Percentiles rank a stretch among this genome's conserved stretches.
These are phyloP conservation scores for Cyclotella choctawhatcheeana DNA, from an alignment of 108 stramenopile species.

Conservation along the genomic window DNA sequence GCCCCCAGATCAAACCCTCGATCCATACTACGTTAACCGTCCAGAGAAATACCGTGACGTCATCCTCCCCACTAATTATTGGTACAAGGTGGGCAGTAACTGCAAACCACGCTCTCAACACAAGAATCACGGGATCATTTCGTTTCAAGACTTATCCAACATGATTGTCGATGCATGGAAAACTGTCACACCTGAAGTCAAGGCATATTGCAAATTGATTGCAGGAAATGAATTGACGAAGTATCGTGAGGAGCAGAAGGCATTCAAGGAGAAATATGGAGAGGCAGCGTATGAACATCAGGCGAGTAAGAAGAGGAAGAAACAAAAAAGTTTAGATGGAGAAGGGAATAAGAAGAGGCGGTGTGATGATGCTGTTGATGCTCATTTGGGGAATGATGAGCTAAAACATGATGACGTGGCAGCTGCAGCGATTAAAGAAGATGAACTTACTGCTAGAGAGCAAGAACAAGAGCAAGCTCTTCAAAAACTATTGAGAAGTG, in stretches of 20 bases:
- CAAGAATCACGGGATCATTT: not conserved
- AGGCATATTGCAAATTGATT: not conserved
- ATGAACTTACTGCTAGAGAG: no score
- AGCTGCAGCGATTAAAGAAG: no score
- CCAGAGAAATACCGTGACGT: not conserved
- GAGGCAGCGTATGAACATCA: not conserved
- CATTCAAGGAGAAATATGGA: not conserved
- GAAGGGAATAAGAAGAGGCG: no score
- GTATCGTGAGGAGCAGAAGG: not conserved
- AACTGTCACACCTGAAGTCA: not conserved
- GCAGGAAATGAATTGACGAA: not conserved
- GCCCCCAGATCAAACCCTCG: not conserved
- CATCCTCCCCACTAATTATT: constrained; percentile 2
- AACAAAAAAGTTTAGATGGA: no score
- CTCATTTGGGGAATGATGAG: no score
- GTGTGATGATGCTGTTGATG: no score
- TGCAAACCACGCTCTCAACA: not conserved
- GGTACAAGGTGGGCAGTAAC: constrained; percentile 3
- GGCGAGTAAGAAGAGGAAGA: not conserved
- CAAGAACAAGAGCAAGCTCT: no score
- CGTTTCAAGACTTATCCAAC: not conserved
- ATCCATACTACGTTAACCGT: not conserved
- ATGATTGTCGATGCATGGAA: not conserved
- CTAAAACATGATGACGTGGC: no score
- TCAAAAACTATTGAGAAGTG: no score